Conservation (phyloP, 169 alveolate genomes). For the Cryptosporidium ubiquitum region DNA sequence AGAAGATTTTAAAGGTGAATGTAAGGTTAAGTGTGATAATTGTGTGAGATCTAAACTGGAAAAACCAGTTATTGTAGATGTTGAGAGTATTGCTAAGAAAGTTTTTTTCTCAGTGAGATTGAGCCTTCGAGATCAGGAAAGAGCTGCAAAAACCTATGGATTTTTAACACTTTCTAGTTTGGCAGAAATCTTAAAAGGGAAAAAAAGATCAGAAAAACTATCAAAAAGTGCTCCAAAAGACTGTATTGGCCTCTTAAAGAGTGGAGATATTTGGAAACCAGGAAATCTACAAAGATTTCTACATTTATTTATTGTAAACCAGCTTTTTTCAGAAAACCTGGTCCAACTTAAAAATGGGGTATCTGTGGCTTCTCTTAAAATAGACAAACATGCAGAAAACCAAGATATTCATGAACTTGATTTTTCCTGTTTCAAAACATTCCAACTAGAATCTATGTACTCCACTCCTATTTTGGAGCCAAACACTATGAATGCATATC, state of each 20-base stretch:
- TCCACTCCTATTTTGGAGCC: neutral
- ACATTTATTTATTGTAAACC: conserved; percentile 12
- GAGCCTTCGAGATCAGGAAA: neutral
- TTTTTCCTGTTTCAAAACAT: conserved; percentile 3
- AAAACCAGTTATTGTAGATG: conserved; percentile 14
- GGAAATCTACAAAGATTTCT: conserved; percentile 30
- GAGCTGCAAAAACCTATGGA: conserved; percentile 26
- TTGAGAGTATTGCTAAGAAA: neutral
- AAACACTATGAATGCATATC: too few relatives aligned
- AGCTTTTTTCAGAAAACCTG: conserved; percentile 38
- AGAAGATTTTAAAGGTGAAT: conserved; percentile 81
- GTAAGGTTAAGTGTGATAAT: conserved; percentile 81
- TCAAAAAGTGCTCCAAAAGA: conserved; percentile 10
- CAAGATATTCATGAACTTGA: neutral
- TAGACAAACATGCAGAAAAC: neutral
- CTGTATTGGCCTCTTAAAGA: conserved; percentile 34
- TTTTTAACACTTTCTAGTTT: conserved; percentile 42
- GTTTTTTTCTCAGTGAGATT: conserved; percentile 2
- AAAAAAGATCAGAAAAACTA: conserved; percentile 6
- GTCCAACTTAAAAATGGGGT: conserved; percentile 64
- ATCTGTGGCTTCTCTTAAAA: conserved; percentile 41
- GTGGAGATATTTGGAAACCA: conserved; percentile 24
- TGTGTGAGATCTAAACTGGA: conserved; percentile 72
- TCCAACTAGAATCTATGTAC: neutral
- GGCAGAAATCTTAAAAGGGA: conserved; percentile 38